Conservation (phyloP, 495 filamentous ascomycete species). For the Pseudomonodictys pantanalensis region DNA sequence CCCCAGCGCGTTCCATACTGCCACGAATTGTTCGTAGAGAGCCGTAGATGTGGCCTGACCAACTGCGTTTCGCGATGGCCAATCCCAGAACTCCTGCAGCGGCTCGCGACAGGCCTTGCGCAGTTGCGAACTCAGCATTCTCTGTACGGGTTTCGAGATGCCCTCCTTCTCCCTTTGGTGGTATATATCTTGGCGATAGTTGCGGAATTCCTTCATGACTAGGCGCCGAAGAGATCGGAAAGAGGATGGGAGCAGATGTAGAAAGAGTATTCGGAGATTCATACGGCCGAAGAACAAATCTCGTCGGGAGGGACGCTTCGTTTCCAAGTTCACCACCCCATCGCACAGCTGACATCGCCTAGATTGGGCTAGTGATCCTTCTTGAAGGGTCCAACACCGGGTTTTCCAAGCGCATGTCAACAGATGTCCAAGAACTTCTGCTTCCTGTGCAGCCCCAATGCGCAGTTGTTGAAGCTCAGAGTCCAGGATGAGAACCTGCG, state of each 20-base stretch:
- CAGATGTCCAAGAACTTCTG: not conserved
- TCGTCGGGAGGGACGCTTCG: not conserved
- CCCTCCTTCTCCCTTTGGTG: too few species aligned
- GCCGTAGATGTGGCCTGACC: not conserved
- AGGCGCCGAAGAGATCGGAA: too few species aligned
- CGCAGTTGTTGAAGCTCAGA: slow-evolving; percentile 1
- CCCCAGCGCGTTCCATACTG: not conserved
- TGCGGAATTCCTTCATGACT: too few species aligned
- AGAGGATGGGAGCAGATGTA: too few species aligned
- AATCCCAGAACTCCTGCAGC: not conserved
- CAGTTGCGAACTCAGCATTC: too few species aligned
- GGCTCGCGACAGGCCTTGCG: too few species aligned
- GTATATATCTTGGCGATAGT: too few species aligned
- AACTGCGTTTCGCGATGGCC: not conserved
- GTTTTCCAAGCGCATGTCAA: not conserved
- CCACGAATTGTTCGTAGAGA: not conserved
- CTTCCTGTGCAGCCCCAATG: not conserved
- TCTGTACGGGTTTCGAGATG: too few species aligned
- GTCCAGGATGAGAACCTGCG: slow-evolving; percentile 19
- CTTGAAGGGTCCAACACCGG: not conserved
- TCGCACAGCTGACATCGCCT: not conserved
- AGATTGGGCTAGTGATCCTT: not conserved
- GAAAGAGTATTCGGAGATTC: not conserved
- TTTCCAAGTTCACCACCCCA: not conserved
- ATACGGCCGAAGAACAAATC: not conserved